Conservation (phyloP, 2,329 filamentous ascomycete genomes). For the Parastagonospora nodorum region DNA sequence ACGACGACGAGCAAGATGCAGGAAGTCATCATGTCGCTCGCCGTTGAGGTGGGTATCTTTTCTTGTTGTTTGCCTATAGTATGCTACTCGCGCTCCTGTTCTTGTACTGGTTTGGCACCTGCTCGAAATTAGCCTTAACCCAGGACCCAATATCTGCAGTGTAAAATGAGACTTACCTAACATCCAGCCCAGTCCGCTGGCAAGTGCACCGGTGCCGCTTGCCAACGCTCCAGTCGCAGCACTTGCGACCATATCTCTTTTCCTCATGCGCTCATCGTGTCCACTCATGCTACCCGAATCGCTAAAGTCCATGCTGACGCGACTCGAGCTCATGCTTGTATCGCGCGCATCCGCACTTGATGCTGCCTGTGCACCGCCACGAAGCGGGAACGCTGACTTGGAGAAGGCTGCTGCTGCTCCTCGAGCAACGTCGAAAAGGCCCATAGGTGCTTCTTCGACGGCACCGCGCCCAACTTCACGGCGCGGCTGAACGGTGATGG, state of each 20-base stretch:
- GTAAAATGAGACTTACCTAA: conserved; percentile 51
- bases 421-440: conserved; percentile 58
- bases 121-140: conserved; percentile 6
- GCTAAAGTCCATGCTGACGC: conserved; percentile 40
- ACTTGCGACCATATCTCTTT: conserved; percentile 72
- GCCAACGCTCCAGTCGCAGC: conserved; percentile 67
- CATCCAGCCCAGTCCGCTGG: conserved; percentile 68
- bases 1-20: too few relatives aligned
- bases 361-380: conserved; percentile 21
- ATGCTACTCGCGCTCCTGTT: conserved; percentile 8
- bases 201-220: conserved; percentile 64
- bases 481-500: conserved; percentile 43
- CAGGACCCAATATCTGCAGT: not conserved
- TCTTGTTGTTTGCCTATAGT: not conserved
- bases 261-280: conserved; percentile 59
- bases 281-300: conserved; percentile 43
- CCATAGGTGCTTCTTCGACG: conserved; percentile 57
- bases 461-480: conserved; percentile 50
- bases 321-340: conserved; percentile 12
- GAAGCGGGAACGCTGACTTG: conserved; percentile 54
- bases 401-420: conserved; percentile 56
- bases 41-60: not conserved
- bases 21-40: too few relatives aligned
- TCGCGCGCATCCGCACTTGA: conserved; percentile 5
- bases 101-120: conserved; percentile 38